Base-by-base conservation (phyloP, 345 rosid genomes). In the Firmiana major region DNA sequence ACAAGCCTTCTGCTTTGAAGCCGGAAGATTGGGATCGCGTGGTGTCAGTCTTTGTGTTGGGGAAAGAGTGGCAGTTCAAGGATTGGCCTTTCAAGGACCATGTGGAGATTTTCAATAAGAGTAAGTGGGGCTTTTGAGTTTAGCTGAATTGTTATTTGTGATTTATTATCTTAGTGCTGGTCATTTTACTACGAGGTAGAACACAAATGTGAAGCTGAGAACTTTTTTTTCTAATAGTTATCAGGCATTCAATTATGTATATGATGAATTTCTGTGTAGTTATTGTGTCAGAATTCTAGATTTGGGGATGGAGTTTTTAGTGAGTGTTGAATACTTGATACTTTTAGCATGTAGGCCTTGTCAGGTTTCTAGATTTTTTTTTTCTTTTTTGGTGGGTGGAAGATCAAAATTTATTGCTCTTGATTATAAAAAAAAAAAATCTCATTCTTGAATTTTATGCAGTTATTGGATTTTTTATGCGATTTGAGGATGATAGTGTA, bases 21-120 rank as follows among this genome's bases (percentile, higher is more conserved):
- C 75, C 90, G 1, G 97, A 92, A 82, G 98, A 92, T 80, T 96
- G 99, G 97, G 99, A 93, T 51, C 81, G 94, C 53, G 97, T 96
- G 46, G 97, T 96, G 75, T 94, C 98, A 0, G 97, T 90, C 71
- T 93, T 93, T 7, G 97, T 93, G 16, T 75, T 93, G 87, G 99
- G 99, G 6, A 96, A 96, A 74, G 97, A 96, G 81, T 93, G 99
- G 99, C 99, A 96, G 86, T 96, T 96, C 83, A 96, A 93, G 83
- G 99, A 93, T 45, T 96, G 98, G 98, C 99, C 99, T 70, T 96
- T 87, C 73, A 93, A 92, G 90, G 99, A 92, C 74, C 97, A 92
- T 68, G 94, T 93, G 26, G 97, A 93, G 89, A 92, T 93, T 36
- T 96, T 96, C 78, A 96, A 90, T 75, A 92, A 84, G 89, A 92